Evolutionary conservation across 2,329 filamentous ascomycete genomes (phyloP), one percentile per base, ranked within the genome.

Genomic region (Colletotrichum coccodes): DNA sequence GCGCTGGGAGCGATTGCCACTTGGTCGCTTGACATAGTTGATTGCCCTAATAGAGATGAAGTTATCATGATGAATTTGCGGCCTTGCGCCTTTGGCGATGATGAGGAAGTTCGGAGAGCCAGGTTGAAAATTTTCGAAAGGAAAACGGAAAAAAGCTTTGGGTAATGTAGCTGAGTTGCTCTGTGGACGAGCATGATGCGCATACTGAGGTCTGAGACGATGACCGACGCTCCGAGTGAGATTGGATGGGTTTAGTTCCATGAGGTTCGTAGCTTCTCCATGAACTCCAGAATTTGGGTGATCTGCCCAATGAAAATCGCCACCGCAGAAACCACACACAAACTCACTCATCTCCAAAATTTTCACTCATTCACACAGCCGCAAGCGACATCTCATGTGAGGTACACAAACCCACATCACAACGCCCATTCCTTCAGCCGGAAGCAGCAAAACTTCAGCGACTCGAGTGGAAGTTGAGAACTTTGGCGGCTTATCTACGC

Each of bases 251-350:
- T 42, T n/a, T 21, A 32, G 21, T 65, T 68, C 65, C 26, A 65
- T 64, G 40, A 32, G 62, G 34, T 68, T 65, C 65, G 52, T n/a
- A 54, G 49, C 47, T 60, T 34, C 54, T 68, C 65, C 65, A 65
- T 65, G 23, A 68, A 68, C 61, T 65, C 65, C 65, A 68, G 65
- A 68, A 65, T 65, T 65, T 23, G 40, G 28, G 21, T 23, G 6
- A 26, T 36, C 32, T 38, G 32, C 40, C 64, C 65, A 68, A 68
- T 68, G 40, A 68, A 54, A 68, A 60, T 68, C 61, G 65, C 49
- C 65, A 65, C 54, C 6, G 40, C 40, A 53, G 59, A 59, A 47
- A 44, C 46, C 65, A 30, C 30, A 56, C 53, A 38, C 54, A 60
- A 54, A 68, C 53, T 46, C 30, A 59, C 65, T 68, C 65, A 64